Base-by-base conservation (phyloP, 2,329 filamentous ascomycete species). In the Botrytis deweyae region DNA sequence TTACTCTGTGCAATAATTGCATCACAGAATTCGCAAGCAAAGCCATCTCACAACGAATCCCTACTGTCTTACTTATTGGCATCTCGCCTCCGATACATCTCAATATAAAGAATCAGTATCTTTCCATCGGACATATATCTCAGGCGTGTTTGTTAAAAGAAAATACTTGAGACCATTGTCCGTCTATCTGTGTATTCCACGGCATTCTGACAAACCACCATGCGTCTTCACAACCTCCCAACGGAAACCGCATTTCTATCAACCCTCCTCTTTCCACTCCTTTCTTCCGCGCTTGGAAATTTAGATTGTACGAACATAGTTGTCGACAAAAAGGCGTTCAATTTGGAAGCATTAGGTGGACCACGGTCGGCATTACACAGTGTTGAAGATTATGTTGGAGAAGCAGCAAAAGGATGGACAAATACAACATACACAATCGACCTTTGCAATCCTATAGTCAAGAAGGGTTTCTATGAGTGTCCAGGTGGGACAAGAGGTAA, bases 391-490 rank as follows among this genome's bases (percentile, higher is more conserved):
- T 80, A 79, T 12, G 82, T 86, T 49, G 81, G 84, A 5, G 80
- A 80, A 16, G 86, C 86, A 16, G 86, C 86, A 33, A 86, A 85
- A 25, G 85, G 85, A 25, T 84, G 88, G 42, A 86, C 85, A 75
- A 96, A 96, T 82, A 93, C 90, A 40, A 95, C 93, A 62, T 97
- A 94, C 82, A 95, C 93, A 0, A 81, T 97, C 73, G 92, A 97
- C 79, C 86, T 97, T 67, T 97, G 94, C 84, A 83, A 85, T 70
- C 86, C 88, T 10, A 83, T 97, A 76, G 88, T 88, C 81, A 88
- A 77, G 82, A 85, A 9, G 85, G 90, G 55, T 84, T 73, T 73
- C 29, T 4, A 73, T 69, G 55, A 91, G 79, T 97, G 94, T 80
- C 90, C 89, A 0, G 87, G 87, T 65, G 91, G 90, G 59, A 90